These are phyloP conservation scores for Mycena galericulata DNA, from an alignment of 768 basidiomycete genomes.

Conservation along the genomic window DNA sequence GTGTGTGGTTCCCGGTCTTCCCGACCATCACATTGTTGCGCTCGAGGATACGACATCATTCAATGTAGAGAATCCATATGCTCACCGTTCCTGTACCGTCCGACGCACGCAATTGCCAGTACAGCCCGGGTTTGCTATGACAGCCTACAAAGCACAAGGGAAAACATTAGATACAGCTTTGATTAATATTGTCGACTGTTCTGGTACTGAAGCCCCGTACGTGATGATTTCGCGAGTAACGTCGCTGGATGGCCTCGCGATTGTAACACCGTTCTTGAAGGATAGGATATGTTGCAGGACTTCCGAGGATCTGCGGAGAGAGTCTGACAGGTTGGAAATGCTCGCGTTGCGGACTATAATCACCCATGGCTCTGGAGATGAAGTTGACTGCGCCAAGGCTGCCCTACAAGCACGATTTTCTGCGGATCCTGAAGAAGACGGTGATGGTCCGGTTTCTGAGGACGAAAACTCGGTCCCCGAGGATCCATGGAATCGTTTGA, in stretches of 20 bases:
- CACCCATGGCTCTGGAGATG: neutral
- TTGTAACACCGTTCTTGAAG: slow-evolving; percentile 35
- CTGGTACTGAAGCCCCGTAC: slow-evolving; percentile 39
- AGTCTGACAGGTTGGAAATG: neutral
- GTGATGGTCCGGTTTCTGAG: too few species aligned
- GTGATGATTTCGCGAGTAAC: slow-evolving; percentile 47
- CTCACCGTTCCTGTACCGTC: neutral
- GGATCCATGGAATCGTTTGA: too few species aligned
- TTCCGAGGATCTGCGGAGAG: slow-evolving; percentile 5
- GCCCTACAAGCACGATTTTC: too few species aligned
- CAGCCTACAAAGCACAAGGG: neutral
- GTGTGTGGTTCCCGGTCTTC: slow-evolving; percentile 27
- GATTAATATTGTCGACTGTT: slow-evolving; percentile 18
- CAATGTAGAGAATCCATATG: neutral
- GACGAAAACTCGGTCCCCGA: too few species aligned
- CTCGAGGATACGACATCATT: slow-evolving; percentile 23
- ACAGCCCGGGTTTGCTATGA: slow-evolving; percentile 1
- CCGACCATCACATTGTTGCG: slow-evolving; percentile 27
- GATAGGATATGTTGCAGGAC: slow-evolving; percentile 14
- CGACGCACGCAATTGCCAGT: slow-evolving; percentile 13
- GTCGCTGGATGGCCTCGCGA: slow-evolving; percentile 35
- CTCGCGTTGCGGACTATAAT: neutral
- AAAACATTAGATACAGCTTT: too few species aligned
- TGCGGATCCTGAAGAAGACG: too few species aligned
- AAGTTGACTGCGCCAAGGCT: neutral